Base-by-base conservation (phyloP, 129 eudicot species). In the Oenanthe sinensis region DNA sequence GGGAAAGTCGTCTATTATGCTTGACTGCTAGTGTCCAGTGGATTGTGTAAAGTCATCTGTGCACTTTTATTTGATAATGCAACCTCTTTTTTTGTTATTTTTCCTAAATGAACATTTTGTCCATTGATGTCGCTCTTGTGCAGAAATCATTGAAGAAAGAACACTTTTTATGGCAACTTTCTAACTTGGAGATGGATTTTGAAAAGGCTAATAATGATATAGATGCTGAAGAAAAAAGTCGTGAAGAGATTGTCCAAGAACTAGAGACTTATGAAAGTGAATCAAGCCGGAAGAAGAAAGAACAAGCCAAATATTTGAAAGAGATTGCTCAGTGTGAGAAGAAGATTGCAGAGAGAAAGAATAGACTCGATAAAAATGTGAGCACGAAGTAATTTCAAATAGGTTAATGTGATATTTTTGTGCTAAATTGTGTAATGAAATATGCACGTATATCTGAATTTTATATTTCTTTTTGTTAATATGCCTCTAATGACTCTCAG, bases 111-210 rank as follows among this genome's bases (percentile, higher is more conserved):
- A 62, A 62, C 69, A n/a, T 24, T 33, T 69, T 69, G 4, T 39
- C 4, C 12, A 70, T 8, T 36, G 24, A 70, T 70, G 45, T 36
- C 6, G 24, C 70, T 65, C 47, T 81, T 12, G 44, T 84, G 84
- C 95, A 96, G 99, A 96, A 87, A 90, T 79, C 89, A 40, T 82
- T 90, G 87, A 96, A 96, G 97, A 89, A 84, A 80, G 97, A 96
- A 80, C 95, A 96, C 87, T 92, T 79, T 84, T 83, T 96, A 69
- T 96, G 99, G 99, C 96, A 96, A 83, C 78, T 96, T 33, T 90
- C 81, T 44, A 92, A 86, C 87, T 87, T 96, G 77, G 90, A 92
- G 84, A 92, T 86, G 28, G 99, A 96, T 77, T 84, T 86, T 79
- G 88, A 87, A 52, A 92, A 90, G 81, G 91, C 92, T 36, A 90